Conservation (phyloP, 2,329 filamentous ascomycete species). For the Pestalotiopsis sp. region DNA sequence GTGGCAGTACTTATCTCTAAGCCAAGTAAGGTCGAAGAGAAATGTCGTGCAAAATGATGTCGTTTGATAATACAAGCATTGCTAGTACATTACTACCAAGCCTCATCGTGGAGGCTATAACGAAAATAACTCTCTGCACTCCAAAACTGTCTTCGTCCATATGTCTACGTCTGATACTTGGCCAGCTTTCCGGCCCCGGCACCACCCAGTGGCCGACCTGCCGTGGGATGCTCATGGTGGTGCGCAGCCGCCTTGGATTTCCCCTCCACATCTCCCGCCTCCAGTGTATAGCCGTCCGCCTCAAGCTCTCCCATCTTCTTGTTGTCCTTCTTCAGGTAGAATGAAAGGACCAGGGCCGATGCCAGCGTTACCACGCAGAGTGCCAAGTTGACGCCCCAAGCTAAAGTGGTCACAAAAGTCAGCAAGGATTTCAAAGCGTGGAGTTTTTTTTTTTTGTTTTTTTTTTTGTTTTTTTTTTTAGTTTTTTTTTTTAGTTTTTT, state of each 20-base stretch:
- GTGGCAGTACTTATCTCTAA: too few species aligned
- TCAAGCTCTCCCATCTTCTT: conserved; percentile 16
- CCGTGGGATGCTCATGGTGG: conserved; percentile 28
- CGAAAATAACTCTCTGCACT: neutral
- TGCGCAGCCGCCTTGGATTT: conserved; percentile 27
- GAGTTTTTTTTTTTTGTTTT: neutral
- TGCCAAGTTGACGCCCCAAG: conserved; percentile 23
- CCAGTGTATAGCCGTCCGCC: conserved; percentile 10
- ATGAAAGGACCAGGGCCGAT: conserved; percentile 10
- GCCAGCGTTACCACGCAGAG: conserved; percentile 44
- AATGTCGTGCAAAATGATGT: too few species aligned
- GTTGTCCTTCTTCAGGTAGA: conserved; percentile 17
- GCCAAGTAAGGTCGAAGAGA: too few species aligned
- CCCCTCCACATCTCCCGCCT: conserved; percentile 11
- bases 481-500: neutral
- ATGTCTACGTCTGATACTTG: conserved; percentile 10
- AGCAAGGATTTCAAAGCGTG: conserved; percentile 27
- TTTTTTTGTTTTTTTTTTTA: neutral
- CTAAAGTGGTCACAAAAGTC: neutral
- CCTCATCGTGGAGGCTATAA: neutral
- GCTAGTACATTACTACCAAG: too few species aligned
- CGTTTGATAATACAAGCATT: too few species aligned
- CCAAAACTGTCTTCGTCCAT: too few species aligned
- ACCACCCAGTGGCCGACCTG: conserved; percentile 19
- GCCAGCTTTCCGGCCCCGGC: conserved; percentile 17